Evolutionary conservation across 768 basidiomycete genomes (phyloP).

Genomic region (Cubamyces lactineus): DNA sequence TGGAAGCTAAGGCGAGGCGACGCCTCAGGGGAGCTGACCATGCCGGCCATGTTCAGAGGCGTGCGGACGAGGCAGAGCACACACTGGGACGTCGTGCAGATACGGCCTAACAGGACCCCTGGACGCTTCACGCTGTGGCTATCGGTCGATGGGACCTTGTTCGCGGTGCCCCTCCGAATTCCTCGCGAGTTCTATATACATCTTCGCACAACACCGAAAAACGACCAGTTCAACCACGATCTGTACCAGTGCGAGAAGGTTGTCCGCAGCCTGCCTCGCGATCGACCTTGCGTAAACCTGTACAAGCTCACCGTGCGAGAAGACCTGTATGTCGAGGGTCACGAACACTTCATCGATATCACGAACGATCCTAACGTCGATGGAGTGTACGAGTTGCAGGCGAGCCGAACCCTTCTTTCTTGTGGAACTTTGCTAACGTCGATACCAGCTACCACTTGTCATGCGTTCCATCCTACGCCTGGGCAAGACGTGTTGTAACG

Average conservation of each 20-base stretch:
- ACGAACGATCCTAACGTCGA: constrained; percentile 95
- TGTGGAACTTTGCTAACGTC: background rate
- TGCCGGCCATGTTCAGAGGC: constrained; percentile 78
- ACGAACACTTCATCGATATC: constrained; percentile 90
- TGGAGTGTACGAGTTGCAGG: constrained; percentile 93
- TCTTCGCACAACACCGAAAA: constrained; percentile 68
- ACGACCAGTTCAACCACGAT: constrained; percentile 68
- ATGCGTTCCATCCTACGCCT: constrained; percentile 81
- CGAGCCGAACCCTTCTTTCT: constrained; percentile 35
- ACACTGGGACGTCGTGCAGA: constrained; percentile 92
- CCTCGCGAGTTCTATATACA: constrained; percentile 94
- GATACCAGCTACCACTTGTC: constrained; percentile 72
- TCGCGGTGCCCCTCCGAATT: constrained; percentile 82
- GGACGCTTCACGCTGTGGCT: constrained; percentile 92
- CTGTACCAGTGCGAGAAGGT: constrained; percentile 76
- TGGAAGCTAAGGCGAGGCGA: constrained; percentile 71
- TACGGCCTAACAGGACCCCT: constrained; percentile 72
- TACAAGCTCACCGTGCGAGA: constrained; percentile 86
- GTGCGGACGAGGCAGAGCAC: constrained; percentile 55
- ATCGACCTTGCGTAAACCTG: constrained; percentile 74
- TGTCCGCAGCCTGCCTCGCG: constrained; percentile 76
- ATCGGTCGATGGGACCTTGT: constrained; percentile 75
- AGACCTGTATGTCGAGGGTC: constrained; percentile 78
- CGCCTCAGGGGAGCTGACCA: constrained; percentile 46
- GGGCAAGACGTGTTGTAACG: constrained; percentile 79